Evolutionary conservation across 768 basidiomycete species (phyloP).

Genomic region (Pleurotus cornucopiae): DNA sequence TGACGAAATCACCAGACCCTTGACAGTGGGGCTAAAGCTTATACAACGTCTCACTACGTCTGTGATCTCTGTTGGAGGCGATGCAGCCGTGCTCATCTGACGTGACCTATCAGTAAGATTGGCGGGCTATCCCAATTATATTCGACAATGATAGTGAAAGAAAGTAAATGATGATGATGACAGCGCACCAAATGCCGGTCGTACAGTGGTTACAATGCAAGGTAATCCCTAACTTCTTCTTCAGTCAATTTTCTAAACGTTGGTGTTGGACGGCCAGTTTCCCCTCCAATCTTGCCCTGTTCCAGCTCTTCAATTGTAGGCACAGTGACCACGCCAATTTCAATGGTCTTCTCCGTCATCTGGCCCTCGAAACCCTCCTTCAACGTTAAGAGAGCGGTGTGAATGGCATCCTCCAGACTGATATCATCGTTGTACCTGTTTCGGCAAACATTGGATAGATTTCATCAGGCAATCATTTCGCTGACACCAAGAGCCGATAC

Average conservation of each 20-base stretch:
- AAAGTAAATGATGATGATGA: slow-evolving; percentile 18
- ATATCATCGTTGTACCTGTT: slow-evolving; percentile 97
- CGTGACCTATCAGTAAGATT: not conserved
- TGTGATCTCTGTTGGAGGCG: too few species aligned
- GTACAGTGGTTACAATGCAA: slow-evolving; percentile 59
- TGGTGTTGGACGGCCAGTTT: slow-evolving; percentile 69
- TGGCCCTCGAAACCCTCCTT: slow-evolving; percentile 99
- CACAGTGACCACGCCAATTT: slow-evolving; percentile 94
- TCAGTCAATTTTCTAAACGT: slow-evolving; percentile 95
- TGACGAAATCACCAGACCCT: too few species aligned
- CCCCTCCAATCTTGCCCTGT: slow-evolving; percentile 65
- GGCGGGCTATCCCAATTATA: not conserved
- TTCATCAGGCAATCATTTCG: slow-evolving; percentile 15
- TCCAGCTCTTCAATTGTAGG: slow-evolving; percentile 70
- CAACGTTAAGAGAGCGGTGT: slow-evolving; percentile 94
- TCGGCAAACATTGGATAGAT: slow-evolving; percentile 18
- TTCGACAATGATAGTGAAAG: slow-evolving; percentile 17
- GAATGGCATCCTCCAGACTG: slow-evolving; percentile 97
- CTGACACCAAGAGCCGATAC: slow-evolving; percentile 22
- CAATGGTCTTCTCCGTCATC: slow-evolving; percentile 99
- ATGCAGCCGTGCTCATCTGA: not conserved
- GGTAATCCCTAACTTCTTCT: slow-evolving; percentile 95
- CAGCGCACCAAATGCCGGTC: slow-evolving; percentile 9
- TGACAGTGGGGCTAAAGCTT: too few species aligned
- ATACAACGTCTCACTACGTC: too few species aligned